Evolutionary conservation across 2,329 filamentous ascomycete genomes (phyloP).

Genomic region (Aspergillus fijiensis): DNA sequence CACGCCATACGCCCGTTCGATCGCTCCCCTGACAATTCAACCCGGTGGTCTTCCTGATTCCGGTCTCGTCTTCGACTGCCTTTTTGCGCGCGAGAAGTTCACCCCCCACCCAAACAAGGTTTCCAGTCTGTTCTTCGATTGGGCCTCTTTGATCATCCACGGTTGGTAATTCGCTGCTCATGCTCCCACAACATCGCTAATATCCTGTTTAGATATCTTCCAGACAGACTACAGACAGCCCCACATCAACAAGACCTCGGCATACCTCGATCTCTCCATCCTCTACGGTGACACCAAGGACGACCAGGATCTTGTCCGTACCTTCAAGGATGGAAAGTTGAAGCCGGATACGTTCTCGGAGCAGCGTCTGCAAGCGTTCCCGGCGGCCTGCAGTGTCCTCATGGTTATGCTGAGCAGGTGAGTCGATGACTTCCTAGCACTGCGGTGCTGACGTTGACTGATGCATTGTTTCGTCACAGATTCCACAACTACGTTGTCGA

Average conservation of each 20-base stretch:
- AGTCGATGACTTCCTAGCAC: background rate
- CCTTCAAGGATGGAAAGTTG: conserved; percentile 68
- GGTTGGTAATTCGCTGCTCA: conserved; percentile 41
- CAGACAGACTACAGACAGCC: conserved; percentile 64
- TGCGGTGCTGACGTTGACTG: background rate
- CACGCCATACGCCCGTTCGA: conserved; percentile 65
- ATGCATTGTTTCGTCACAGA: conserved; percentile 14
- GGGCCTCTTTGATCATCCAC: conserved; percentile 72
- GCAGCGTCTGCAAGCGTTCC: conserved; percentile 67
- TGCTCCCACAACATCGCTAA: background rate
- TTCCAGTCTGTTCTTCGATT: conserved; percentile 70
- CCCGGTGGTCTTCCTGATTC: conserved; percentile 68
- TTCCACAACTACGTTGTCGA: conserved; percentile 87
- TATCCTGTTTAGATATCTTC: conserved; percentile 57
- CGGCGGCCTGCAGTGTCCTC: conserved; percentile 68
- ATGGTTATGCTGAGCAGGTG: conserved; percentile 66
- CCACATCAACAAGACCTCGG: conserved; percentile 65
- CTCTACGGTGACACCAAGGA: conserved; percentile 64
- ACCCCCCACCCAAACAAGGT: conserved; percentile 66
- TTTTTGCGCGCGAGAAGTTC: conserved; percentile 45
- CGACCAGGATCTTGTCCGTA: conserved; percentile 54
- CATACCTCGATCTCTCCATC: conserved; percentile 70
- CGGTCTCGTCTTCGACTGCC: conserved; percentile 47
- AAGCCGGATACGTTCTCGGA: conserved; percentile 74
- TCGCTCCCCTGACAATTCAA: conserved; percentile 59